Base-by-base conservation (phyloP, 306 rosid genomes). In the Ormosia emarginata region DNA sequence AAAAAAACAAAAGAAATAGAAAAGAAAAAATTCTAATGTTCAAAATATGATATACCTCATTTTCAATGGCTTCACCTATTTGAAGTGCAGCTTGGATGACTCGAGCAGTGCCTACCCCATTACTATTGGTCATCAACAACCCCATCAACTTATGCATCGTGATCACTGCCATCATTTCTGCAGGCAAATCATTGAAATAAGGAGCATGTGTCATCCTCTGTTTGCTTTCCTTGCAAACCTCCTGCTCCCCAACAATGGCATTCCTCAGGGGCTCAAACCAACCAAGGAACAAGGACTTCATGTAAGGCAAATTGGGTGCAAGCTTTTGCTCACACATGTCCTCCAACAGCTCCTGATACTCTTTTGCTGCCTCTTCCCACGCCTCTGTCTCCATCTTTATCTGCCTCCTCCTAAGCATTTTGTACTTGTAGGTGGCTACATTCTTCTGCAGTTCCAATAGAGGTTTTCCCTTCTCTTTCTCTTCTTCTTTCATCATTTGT, bases 101-200 rank as follows among this genome's bases (percentile, higher is more conserved):
- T 73, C 91, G 71, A 41, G 86, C 81, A 77, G n/a, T 50, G 14
- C 94, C 92, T n/a, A 71, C 18, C 18, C 89, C 90, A 49, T 79
- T 89, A 81, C 17, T 62, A 71, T 79, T 85, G 4, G 90, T 80
- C 94, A 92, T 92, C 87, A 92, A 68, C 81, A 90, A 83, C 50
- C 90, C 92, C 94, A 90, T 88, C 87, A 92, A 70, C 82, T 87
- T 87, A 74, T 92, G 97, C 97, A 92, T 92, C 6, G 97, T 88
- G 58, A 92, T 88, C 12, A 92, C 94, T 0, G 97, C 94, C 92
- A 90, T 90, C 90, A 74, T 90, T 62, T 88, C 94, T 0, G 94
- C 83, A 1, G 92, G 88, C 44, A 92, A 74, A 10, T 72, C 80
- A 64, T 87, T 81, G 4, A 85, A 82, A 67, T 83, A 79, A 0